Evolutionary conservation across 306 rosid species (phyloP), one percentile per base, ranked within the genome.

Genomic region (Rosa chinensis): DNA sequence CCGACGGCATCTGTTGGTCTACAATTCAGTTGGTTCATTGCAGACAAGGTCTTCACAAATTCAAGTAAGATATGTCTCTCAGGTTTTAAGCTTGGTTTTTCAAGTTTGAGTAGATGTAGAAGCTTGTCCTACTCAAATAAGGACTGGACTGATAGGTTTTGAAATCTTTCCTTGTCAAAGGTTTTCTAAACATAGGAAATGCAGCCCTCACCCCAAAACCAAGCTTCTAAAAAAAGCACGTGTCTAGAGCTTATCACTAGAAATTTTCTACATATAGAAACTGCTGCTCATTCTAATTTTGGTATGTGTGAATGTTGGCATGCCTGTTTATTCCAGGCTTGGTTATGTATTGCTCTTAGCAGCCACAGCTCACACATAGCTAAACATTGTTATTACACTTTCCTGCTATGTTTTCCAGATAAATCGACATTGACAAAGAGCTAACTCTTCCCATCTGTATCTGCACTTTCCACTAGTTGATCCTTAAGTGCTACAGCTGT

Each of bases 371-470:
- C 28, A 25, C 28, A 56, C 12, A 20, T 55, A 35, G 44, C n/a
- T 32, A 5, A 64, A 2, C 69, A 11, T 35, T 45, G 32, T 25
- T n/a, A 74, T 8, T 5, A 21, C 68, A 74, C 14, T 59, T n/a
- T 74, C 40, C 66, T 55, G 6, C 52, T 55, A 45, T n/a, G 52
- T 74, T 74, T 21, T 11, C 20, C 66, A 73, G 66, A 53, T 20
- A 12, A 37, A 53, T 3, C 66, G 12, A 14, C 37, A n/a, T 39
- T n/a, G 50, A 53, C 18, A 53, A 53, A 0, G 4, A 49, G 62
- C 32, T 37, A 55, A 73, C 44, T 8, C 21, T 20, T 20, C 4
- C 6, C 50, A 53, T 73, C 66, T 37, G 66, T 4, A 72, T 10
- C 32, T 11, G 18, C 42, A 23, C 28, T 17, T 52, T n/a, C 66